These are phyloP conservation scores for Suillus plorans DNA, from an alignment of 768 basidiomycete genomes.

Conservation along the genomic window DNA sequence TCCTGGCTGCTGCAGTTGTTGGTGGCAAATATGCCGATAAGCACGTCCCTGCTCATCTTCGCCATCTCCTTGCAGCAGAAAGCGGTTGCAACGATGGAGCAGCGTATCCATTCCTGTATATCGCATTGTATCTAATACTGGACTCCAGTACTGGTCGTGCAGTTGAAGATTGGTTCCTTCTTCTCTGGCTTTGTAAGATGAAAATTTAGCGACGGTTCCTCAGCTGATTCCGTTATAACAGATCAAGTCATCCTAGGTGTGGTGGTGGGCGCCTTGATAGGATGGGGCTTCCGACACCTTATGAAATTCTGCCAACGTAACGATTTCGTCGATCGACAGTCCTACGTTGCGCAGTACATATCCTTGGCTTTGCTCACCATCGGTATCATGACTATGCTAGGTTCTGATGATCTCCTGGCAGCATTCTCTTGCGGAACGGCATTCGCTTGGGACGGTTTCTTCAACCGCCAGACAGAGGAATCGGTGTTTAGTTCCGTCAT, in stretches of 20 bases:
- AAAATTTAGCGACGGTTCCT: slow-evolving; percentile 1
- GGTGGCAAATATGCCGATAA: slow-evolving; percentile 98
- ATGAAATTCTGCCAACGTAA: slow-evolving; percentile 92
- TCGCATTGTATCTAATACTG: slow-evolving; percentile 84
- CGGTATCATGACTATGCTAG: slow-evolving; percentile 81
- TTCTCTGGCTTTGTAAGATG: slow-evolving; percentile 80
- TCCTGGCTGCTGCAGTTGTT: slow-evolving; percentile 51
- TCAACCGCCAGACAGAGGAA: slow-evolving; percentile 92
- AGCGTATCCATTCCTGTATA: slow-evolving; percentile 90
- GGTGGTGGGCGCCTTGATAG: slow-evolving; percentile 71
- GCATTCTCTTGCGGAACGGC: slow-evolving; percentile 94
- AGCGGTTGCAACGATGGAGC: slow-evolving; percentile 97
- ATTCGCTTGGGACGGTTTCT: slow-evolving; percentile 96
- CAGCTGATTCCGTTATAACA: slow-evolving; percentile 27
- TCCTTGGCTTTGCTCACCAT: slow-evolving; percentile 82
- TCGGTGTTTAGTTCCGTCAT: slow-evolving; percentile 95
- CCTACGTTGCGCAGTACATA: slow-evolving; percentile 91
- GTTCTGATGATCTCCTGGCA: slow-evolving; percentile 91
- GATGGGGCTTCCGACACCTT: slow-evolving; percentile 78
- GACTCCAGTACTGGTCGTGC: slow-evolving; percentile 63
- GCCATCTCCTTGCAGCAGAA: slow-evolving; percentile 66
- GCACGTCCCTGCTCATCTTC: slow-evolving; percentile 86
- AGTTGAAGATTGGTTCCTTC: slow-evolving; percentile 83
- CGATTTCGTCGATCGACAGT: slow-evolving; percentile 89
- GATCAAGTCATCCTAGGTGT: slow-evolving; percentile 80